These are phyloP conservation scores for Citeromyces hawaiiensis DNA, from an alignment of 1,139 yeast genomes.

Conservation along the genomic window DNA sequence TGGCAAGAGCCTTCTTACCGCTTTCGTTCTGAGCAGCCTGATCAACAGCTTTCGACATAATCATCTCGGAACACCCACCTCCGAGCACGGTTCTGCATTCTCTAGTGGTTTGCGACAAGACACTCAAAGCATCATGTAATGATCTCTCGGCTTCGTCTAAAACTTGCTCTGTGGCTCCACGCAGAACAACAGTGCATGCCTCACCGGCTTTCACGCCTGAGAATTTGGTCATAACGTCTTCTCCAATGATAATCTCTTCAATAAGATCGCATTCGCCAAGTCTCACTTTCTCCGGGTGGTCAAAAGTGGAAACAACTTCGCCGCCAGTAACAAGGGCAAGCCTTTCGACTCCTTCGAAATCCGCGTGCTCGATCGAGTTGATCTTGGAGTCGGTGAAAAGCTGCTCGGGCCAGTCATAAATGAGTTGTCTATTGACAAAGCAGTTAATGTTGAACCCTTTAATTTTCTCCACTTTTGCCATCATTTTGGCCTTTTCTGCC, in stretches of 20 bases:
- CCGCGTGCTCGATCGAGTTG: conserved; percentile 95
- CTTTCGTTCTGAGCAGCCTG: conserved; percentile 87
- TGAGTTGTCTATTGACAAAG: conserved; percentile 89
- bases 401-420: conserved; percentile 97
- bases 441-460: conserved; percentile 73
- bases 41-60: conserved; percentile 96
- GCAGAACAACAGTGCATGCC: conserved; percentile 90
- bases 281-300: conserved; percentile 74
- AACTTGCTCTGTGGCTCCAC: conserved; percentile 96
- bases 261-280: conserved; percentile 82
- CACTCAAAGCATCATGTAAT: conserved; percentile 91
- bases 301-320: conserved; percentile 95
- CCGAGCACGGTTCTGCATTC: conserved; percentile 95
- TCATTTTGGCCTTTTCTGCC: conserved; percentile 94
- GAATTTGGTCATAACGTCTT: conserved; percentile 73
- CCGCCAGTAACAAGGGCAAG: conserved; percentile 95
- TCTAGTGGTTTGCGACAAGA: conserved; percentile 85
- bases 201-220: conserved; percentile 93
- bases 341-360: conserved; percentile 95
- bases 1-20: conserved; percentile 89
- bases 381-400: conserved; percentile 77
- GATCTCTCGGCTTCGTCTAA: conserved; percentile 97
- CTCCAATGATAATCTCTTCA: conserved; percentile 91
- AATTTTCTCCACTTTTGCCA: conserved; percentile 76
- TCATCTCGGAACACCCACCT: conserved; percentile 97